Percentiles rank a stretch among this genome's conserved stretches.
Conservation (phyloP, 1,284 basidiomycete genomes). For the Leccinum griseonigrum region DNA sequence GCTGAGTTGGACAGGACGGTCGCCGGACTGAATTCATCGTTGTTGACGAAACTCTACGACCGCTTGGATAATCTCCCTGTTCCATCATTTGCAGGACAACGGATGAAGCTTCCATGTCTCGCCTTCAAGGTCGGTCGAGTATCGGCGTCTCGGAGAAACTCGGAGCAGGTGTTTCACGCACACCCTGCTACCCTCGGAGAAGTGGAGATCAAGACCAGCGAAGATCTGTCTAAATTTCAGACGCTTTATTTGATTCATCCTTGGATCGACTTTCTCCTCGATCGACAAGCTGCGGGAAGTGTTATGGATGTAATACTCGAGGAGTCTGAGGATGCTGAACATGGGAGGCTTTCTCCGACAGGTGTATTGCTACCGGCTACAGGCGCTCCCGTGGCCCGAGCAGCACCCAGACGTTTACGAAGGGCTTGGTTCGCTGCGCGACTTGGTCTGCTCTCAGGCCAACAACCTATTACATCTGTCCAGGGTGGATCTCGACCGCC, state of each 20-base stretch:
- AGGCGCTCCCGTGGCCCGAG: neutral
- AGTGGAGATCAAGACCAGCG: neutral
- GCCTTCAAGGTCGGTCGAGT: no score
- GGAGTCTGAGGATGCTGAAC: neutral
- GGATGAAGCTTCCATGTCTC: no score
- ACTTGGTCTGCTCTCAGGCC: neutral
- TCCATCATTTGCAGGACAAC: no score
- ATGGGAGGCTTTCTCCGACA: neutral
- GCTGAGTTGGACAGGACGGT: no score
- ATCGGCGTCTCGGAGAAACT: no score
- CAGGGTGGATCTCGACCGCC: neutral
- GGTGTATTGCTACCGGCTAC: neutral
- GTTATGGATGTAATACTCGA: neutral
- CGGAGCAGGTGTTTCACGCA: neutral
- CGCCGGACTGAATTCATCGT: no score
- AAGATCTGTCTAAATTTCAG: neutral
- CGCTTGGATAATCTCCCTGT: no score
- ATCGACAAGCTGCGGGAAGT: neutral
- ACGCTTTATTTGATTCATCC: conserved; percentile 3
- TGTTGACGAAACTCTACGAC: no score
- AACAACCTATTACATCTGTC: neutral
- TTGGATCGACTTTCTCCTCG: conserved; percentile 6
- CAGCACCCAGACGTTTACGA: neutral
- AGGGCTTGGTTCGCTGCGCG: neutral
- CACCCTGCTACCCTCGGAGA: neutral